Percentiles rank a stretch among this genome's conserved stretches.
Evolutionary conservation across 495 filamentous ascomycete species (phyloP).

Genomic region (Penicillium coffeae): DNA sequence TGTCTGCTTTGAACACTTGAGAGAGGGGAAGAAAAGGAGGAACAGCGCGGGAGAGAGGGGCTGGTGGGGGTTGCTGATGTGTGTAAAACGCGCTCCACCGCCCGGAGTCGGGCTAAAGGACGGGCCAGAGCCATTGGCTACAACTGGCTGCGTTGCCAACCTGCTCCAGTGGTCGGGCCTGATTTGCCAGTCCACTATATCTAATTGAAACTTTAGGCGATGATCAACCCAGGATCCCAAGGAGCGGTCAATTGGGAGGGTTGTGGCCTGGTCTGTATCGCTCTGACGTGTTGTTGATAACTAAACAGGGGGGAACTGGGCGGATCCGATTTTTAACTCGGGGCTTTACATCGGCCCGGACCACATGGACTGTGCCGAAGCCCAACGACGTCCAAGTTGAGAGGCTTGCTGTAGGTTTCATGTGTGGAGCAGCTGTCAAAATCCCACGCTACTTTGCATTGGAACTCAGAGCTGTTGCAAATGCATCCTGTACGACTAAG

Average conservation of each 20-base stretch:
- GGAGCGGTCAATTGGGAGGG: neutral
- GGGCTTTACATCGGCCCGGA: neutral
- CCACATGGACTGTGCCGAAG: neutral
- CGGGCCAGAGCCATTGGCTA: conserved; percentile 24
- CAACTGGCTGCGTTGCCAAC: conserved; percentile 11
- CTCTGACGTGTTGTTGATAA: neutral
- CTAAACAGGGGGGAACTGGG: neutral
- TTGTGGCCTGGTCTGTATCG: neutral
- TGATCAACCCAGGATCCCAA: neutral
- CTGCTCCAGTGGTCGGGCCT: neutral
- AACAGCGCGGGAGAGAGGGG: conserved; percentile 36
- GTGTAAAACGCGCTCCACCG: conserved; percentile 24
- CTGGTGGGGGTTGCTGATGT: conserved; percentile 44
- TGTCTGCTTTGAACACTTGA: conserved; percentile 20
- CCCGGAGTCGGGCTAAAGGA: conserved; percentile 34
- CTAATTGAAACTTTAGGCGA: neutral
- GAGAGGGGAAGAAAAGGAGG: conserved; percentile 25
- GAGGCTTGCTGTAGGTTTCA: too few species aligned
- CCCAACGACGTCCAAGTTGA: too few species aligned
- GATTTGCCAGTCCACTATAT: neutral
- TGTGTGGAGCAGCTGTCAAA: too few species aligned
- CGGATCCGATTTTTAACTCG: neutral
- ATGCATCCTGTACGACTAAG: neutral
- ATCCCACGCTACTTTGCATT: too few species aligned
- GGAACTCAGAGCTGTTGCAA: too few species aligned